Conservation (phyloP, 768 basidiomycete species). For the Mycena metata region DNA sequence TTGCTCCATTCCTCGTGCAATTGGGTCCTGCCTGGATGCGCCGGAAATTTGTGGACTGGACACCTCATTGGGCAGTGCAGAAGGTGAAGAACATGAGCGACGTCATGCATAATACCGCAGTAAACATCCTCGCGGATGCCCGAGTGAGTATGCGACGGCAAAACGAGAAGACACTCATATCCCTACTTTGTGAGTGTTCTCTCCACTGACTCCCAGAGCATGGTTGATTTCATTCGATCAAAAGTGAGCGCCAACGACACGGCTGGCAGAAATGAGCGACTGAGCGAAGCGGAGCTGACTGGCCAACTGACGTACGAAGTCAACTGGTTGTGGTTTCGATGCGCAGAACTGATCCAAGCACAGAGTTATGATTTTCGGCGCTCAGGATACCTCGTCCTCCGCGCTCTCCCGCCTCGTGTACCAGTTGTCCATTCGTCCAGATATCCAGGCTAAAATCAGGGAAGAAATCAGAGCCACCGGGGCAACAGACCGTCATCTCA, state of each 20-base stretch:
- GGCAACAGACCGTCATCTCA: constrained; percentile 41
- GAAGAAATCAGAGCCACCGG: constrained; percentile 52
- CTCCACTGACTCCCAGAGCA: no score
- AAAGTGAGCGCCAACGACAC: constrained; percentile 56
- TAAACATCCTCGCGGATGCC: constrained; percentile 56
- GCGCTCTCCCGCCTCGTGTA: constrained; percentile 58
- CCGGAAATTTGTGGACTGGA: constrained; percentile 57
- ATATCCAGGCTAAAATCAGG: constrained; percentile 56
- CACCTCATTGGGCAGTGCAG: constrained; percentile 55
- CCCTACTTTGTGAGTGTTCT: constrained; percentile 58
- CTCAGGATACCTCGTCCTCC: constrained; percentile 64
- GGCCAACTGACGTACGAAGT: constrained; percentile 63
- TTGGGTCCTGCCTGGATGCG: constrained; percentile 59
- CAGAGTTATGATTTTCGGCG: constrained; percentile 65
- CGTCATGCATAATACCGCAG: constrained; percentile 59
- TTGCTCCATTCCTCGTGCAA: constrained; percentile 58
- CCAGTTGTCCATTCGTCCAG: constrained; percentile 52
- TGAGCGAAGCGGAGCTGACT: constrained; percentile 59
- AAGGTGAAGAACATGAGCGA: constrained; percentile 62
- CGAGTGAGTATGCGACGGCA: constrained; percentile 44
- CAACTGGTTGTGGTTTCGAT: not conserved
- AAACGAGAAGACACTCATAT: constrained; percentile 62
- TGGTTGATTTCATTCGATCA: constrained; percentile 2
- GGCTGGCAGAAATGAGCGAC: constrained; percentile 49
- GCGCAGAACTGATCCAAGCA: not conserved